Base-by-base conservation (phyloP, 2,329 filamentous ascomycete species). In the Verticillium albo-atrum region DNA sequence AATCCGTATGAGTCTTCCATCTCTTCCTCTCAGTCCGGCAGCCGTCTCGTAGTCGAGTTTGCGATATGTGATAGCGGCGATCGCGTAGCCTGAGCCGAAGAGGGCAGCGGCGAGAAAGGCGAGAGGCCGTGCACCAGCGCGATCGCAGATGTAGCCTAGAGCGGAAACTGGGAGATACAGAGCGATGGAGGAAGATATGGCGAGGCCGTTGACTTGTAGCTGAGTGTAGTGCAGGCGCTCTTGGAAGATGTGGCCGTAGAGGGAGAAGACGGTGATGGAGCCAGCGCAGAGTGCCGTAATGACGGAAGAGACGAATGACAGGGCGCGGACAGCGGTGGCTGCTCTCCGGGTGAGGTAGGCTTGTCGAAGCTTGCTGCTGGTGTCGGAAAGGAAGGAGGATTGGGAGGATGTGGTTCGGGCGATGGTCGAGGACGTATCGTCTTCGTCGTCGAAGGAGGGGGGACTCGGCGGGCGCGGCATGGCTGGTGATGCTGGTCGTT, bases 111-210 rank as follows among this genome's bases (percentile, higher is more conserved):
- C 86, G 3, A 91, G 72, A 2, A 95, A 74, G 0, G 91, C 89
- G 9, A 97, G 82, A 12, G 90, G 87, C 2, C 88, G 87, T 0
- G 94, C 91, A 1, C 92, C 92, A 64, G 90, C 85, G 55, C 94
- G 89, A 75, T 99, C 95, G 79, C 94, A 98, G 56, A 96, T 78
- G 74, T 94, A 96, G 37, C 95, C 95, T 68, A 96, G 89, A 47
- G 95, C 67, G 2, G 94, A 90, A 3, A 98, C 92, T n/a, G 91
- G 91, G 5, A 97, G 82, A 76, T 99, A 99, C 78, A 96, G 88
- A 37, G 91, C 89, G 42, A 98, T 78, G 71, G 93, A 94, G 58
- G 92, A 92, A 17, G 89, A 88, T 66, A 96, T 96, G 62, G 91
- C 90, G 53, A 97, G 87, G 54, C 89, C 86, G 74, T 98, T 98